A percentile compares a stretch with the other conserved stretches of the same genome.
phyloP scores from a whole-genome alignment of 306 rosid genomes.

The Prunus armeniaca region DNA sequence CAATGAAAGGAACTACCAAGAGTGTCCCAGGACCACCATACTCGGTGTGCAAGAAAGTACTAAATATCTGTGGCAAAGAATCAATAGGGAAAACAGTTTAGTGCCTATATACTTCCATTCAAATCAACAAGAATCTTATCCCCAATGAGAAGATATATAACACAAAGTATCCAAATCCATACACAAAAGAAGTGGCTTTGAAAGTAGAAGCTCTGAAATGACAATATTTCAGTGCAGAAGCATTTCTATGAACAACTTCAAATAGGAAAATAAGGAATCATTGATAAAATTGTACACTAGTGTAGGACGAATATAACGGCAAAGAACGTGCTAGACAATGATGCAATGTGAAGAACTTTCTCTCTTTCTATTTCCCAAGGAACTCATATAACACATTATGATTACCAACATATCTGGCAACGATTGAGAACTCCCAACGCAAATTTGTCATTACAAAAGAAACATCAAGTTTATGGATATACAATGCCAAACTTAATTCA shows the following conservation, averaged over 20 bases:
- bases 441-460: background rate
- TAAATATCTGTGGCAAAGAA: constrained; percentile 57
- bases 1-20: constrained; percentile 69
- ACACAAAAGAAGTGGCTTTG: background rate
- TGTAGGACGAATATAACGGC: background rate
- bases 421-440: background rate
- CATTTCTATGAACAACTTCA: background rate
- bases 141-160: background rate
- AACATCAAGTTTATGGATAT: background rate
- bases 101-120: background rate
- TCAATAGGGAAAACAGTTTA: constrained; percentile 10
- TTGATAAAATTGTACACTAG: background rate
- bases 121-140: background rate
- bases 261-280: background rate
- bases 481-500: background rate
- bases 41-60: constrained; percentile 70
- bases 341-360: background rate
- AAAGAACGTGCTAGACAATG: background rate
- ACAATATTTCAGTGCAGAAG: background rate
- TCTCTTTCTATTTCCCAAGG: background rate
- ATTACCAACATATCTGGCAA: background rate
- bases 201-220: background rate
- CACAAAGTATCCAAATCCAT: background rate
- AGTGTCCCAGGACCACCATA: constrained; percentile 97
- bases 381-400: background rate